A percentile compares a stretch with the other conserved stretches of the same genome.
These are phyloP conservation scores for Rhodamnia argentea DNA, from an alignment of 345 rosid genomes.

Conservation along the genomic window DNA sequence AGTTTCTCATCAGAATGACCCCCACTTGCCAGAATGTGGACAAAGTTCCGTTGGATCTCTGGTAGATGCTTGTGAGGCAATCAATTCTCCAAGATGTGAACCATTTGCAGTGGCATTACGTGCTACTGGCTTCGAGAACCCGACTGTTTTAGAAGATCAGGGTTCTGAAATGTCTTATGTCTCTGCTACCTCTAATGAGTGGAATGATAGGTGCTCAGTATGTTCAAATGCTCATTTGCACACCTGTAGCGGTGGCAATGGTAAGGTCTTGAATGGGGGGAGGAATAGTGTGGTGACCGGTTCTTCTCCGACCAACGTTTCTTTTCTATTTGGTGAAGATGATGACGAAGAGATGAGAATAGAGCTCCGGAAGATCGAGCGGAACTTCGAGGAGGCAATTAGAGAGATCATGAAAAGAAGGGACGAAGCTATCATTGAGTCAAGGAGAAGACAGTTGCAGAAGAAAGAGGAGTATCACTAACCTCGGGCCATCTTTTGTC, in stretches of 20 bases:
- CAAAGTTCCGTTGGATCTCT: conserved; percentile 10
- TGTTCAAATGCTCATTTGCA: not conserved
- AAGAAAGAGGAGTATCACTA: conserved; percentile 17
- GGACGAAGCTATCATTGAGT: conserved; percentile 56
- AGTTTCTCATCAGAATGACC: conserved; percentile 12
- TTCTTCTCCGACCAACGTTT: not conserved
- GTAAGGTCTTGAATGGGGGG: not conserved
- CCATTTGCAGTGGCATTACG: conserved; percentile 4
- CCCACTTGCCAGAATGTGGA: conserved; percentile 6
- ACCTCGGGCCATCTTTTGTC: not conserved
- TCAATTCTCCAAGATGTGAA: not conserved
- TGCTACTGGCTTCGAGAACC: not conserved
- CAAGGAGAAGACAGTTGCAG: conserved; percentile 23
- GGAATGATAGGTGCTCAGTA: conserved; percentile 15
- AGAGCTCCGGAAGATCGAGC: conserved; percentile 53
- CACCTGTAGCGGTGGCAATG: not conserved
- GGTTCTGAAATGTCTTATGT: conserved; percentile 26
- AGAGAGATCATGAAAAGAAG: conserved; percentile 46
- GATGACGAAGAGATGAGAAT: conserved; percentile 31
- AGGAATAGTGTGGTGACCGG: not conserved
- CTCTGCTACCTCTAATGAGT: conserved; percentile 32
- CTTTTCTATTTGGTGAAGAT: not conserved
- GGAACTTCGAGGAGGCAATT: conserved; percentile 44
- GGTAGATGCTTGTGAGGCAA: conserved; percentile 12
- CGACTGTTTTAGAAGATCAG: conserved; percentile 10